These are phyloP conservation scores for Smittium culicis DNA, from an alignment of 371 early-diverging fungal genomes.

Conservation along the genomic window DNA sequence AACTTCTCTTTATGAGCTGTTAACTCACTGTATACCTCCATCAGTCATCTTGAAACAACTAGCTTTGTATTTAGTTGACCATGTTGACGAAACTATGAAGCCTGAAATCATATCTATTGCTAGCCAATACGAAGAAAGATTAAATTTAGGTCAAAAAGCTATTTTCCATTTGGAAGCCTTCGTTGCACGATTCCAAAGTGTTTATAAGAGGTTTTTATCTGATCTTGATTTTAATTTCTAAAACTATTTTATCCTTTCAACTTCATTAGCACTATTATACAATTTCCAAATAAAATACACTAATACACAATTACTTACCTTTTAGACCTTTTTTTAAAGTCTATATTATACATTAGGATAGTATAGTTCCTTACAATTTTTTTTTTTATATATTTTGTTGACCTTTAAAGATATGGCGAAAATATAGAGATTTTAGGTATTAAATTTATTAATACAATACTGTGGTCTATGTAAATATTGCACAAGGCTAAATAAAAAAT, in stretches of 20 bases:
- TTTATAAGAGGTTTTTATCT: constrained; percentile 31
- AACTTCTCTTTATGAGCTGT: constrained; percentile 65
- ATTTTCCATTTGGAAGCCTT: constrained; percentile 98
- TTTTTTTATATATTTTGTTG: no score
- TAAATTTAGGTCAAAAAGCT: constrained; percentile 76
- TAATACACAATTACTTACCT: no score
- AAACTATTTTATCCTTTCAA: constrained; percentile 25
- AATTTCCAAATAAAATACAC: no score
- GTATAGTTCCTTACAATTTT: no score
- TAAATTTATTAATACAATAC: no score
- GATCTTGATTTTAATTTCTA: constrained; percentile 11
- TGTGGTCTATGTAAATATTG: no score
- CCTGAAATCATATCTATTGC: constrained; percentile 54
- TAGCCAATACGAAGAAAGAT: constrained; percentile 73
- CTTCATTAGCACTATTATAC: constrained; percentile 41
- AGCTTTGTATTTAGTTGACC: constrained; percentile 49
- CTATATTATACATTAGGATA: no score
- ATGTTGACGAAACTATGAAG: constrained; percentile 49
- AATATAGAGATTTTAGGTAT: no score
- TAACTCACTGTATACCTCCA: constrained; percentile 81
- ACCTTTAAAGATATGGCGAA: no score
- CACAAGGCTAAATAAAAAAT: no score
- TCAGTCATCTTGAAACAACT: constrained; percentile 65
- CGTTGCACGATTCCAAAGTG: constrained; percentile 71
- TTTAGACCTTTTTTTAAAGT: no score